Base-by-base conservation (phyloP, 768 basidiomycete species). In the Tephrocybe sp. region DNA sequence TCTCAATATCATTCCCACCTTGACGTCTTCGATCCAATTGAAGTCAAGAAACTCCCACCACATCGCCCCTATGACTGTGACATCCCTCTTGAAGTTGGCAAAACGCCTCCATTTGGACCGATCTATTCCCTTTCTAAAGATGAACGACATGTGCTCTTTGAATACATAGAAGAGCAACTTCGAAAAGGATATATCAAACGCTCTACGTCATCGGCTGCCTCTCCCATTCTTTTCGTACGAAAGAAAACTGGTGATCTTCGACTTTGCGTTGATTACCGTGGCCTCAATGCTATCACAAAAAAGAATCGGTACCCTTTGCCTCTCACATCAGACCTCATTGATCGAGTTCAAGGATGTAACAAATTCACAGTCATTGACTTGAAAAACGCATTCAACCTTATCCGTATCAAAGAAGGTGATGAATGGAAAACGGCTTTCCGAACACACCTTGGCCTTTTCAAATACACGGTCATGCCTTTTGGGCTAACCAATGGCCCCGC, bases 351-450 rank as follows among this genome's bases (percentile, higher is more conserved):
- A 49, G 65, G 63, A 12, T 64, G 62, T 39, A 55, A 55, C 55
- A 31, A 63, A 1, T 70, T 68, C 36, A 60, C 63, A 0, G 56
- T 65, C 14, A 62, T 77, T 39, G 72, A 78, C 49, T 65, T 77
- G 22, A 64, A 66, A 20, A 59, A 61, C 39, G 69, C 70, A 1
- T 78, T 67, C 55, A 65, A 68, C 54, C 66, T 65, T 7, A 52
- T 77, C 30, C 54, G 69, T 0, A 70, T 78, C 39, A 53, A 58
- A 4, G 62, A 66, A 14, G 73, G 73, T 0, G 65, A 76, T 48
- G 65, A 75, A 57, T 70, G 67, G 70, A 77, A 76, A 53, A 75
- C 74, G 2, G 71, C 69, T 0, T 77, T 79, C 58, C 47, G 59
- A 5, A 73, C 69, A 10, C 60, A 60, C 23, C 64, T 65, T 14